These are phyloP conservation scores for Aspergillus fructus DNA, from an alignment of 2,329 filamentous ascomycete genomes.

Conservation along the genomic window DNA sequence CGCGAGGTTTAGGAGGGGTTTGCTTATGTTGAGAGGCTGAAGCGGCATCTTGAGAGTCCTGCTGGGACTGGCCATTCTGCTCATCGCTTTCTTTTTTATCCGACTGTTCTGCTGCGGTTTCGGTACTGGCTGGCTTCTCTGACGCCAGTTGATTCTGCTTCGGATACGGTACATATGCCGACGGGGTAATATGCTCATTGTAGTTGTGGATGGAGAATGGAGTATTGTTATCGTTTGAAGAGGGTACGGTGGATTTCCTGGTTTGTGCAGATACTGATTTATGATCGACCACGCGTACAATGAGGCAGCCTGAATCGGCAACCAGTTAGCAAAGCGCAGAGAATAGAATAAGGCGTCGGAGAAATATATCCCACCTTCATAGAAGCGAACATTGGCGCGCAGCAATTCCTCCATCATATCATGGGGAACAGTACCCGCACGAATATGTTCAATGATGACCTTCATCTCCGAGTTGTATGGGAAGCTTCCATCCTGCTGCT, in stretches of 20 bases:
- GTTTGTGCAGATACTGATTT: constrained; percentile 64
- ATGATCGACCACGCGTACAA: constrained; percentile 91
- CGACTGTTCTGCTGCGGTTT: constrained; percentile 21
- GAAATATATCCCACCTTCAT: constrained; percentile 63
- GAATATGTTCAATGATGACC: constrained; percentile 74
- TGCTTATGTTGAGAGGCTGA: constrained; percentile 52
- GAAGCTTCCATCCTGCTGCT: constrained; percentile 90
- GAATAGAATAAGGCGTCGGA: not conserved
- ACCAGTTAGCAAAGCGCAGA: constrained; percentile 1
- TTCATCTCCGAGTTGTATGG: constrained; percentile 91
- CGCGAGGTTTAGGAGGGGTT: constrained; percentile 51
- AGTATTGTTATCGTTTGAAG: constrained; percentile 60
- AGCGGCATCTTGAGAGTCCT: constrained; percentile 57
- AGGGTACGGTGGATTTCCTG: constrained; percentile 54
- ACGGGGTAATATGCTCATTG: constrained; percentile 86
- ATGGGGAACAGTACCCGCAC: constrained; percentile 76
- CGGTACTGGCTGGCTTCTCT: constrained; percentile 28
- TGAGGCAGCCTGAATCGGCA: constrained; percentile 64
- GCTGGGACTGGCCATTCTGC: constrained; percentile 51
- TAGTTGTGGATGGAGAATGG: constrained; percentile 91
- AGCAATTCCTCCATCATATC: constrained; percentile 80
- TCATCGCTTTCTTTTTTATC: constrained; percentile 24
- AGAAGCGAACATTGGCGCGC: constrained; percentile 72
- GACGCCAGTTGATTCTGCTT: constrained; percentile 38
- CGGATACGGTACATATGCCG: constrained; percentile 76